Percentiles rank a stretch among this genome's conserved stretches.
These are phyloP conservation scores for Cochlearia excelsa DNA, from an alignment of 345 rosid genomes.

Conservation along the genomic window DNA sequence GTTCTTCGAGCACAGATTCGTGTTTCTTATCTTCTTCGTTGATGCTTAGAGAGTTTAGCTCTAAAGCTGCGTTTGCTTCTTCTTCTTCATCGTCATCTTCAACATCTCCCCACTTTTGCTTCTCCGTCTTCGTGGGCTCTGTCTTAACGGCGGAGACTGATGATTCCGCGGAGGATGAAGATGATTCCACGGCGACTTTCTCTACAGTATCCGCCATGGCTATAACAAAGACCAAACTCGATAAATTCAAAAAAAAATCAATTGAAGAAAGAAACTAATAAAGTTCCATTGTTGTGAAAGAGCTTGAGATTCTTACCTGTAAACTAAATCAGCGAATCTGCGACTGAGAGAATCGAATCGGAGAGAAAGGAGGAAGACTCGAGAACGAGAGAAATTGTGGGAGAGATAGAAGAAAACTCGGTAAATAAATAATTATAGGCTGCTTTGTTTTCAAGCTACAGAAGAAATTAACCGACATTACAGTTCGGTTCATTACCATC, in stretches of 20 bases:
- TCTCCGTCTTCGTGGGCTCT: constrained; percentile 33
- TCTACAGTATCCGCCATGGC: constrained; percentile 38
- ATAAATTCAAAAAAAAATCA: not conserved
- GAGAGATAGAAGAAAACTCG: too few relatives aligned
- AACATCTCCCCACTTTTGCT: constrained; percentile 58
- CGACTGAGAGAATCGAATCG: not conserved
- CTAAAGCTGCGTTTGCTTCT: constrained; percentile 38
- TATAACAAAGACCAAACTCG: constrained; percentile 16
- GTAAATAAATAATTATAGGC: not conserved
- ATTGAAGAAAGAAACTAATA: not conserved
- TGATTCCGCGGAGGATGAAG: constrained; percentile 20
- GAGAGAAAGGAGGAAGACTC: not conserved
- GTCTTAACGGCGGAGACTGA: constrained; percentile 1
- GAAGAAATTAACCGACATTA: constrained; percentile 5
- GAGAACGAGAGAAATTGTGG: not conserved
- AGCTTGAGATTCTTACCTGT: too few relatives aligned
- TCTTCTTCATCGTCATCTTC: constrained; percentile 47
- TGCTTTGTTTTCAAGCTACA: constrained; percentile 23
- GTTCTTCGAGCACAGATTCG: constrained; percentile 67
- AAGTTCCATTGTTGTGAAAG: too few relatives aligned
- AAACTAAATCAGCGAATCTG: not conserved
- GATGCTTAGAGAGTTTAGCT: constrained; percentile 46
- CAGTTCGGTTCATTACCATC: not conserved
- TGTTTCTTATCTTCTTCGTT: constrained; percentile 46
- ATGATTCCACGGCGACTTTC: constrained; percentile 25